phyloP scores from a whole-genome alignment of 2,329 filamentous ascomycete genomes.

The Cladophialophora psammophila region DNA sequence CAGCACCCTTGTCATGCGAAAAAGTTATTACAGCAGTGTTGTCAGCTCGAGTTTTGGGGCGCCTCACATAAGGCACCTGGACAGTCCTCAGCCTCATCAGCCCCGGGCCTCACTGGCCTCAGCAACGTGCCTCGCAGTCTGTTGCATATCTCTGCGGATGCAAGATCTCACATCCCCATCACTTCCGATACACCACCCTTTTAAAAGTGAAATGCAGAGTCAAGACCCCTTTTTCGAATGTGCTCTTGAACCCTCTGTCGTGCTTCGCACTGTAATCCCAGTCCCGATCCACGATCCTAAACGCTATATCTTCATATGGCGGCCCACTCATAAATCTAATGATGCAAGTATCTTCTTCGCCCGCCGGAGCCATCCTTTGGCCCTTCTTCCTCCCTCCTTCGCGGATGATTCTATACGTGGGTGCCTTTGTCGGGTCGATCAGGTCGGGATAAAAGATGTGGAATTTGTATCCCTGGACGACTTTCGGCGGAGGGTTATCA shows the following conservation, averaged over 20 bases:
- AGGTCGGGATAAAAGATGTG: constrained; percentile 99
- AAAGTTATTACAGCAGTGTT: background rate
- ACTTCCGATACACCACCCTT: constrained; percentile 70
- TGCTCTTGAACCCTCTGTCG: constrained; percentile 93
- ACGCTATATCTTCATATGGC: constrained; percentile 96
- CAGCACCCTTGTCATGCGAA: background rate
- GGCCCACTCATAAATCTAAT: constrained; percentile 95
- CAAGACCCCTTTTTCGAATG: constrained; percentile 96
- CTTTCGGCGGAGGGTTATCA: constrained; percentile 95
- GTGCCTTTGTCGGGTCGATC: constrained; percentile 91
- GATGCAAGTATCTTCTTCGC: constrained; percentile 95
- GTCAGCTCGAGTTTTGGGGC: background rate
- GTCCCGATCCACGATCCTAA: constrained; percentile 96
- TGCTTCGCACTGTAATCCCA: constrained; percentile 98
- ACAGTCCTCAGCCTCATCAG: background rate
- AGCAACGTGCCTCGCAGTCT: background rate
- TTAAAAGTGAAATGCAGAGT: constrained; percentile 99
- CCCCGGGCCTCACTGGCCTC: background rate
- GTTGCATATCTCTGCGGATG: background rate
- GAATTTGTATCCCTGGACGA: constrained; percentile 99
- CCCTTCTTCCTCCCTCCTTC: constrained; percentile 89
- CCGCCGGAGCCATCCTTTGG: constrained; percentile 90
- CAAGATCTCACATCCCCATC: constrained; percentile 29
- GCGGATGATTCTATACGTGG: constrained; percentile 93
- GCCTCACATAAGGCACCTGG: background rate